Evolutionary conservation across 768 basidiomycete species (phyloP).

Genomic region (Boletus rufocinnamomeus): DNA sequence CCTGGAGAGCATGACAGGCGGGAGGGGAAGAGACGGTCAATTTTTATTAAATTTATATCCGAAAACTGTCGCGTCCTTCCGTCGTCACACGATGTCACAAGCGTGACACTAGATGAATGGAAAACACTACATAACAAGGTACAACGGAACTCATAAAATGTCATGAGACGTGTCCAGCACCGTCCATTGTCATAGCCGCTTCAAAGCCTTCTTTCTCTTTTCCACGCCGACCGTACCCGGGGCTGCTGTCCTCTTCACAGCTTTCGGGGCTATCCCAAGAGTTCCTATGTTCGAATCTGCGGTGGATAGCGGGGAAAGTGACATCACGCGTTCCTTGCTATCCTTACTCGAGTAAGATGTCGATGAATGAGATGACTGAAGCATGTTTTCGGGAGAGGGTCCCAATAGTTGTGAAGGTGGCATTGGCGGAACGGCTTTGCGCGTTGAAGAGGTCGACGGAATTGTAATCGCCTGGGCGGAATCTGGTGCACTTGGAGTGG

Average conservation of each 20-base stretch:
- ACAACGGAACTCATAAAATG: not conserved
- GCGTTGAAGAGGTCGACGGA: constrained; percentile 42
- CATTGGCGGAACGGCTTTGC: constrained; percentile 46
- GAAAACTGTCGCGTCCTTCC: constrained; percentile 18
- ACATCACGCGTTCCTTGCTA: constrained; percentile 61
- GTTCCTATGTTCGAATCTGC: constrained; percentile 68
- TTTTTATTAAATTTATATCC: constrained; percentile 1
- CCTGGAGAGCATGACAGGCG: constrained; percentile 25
- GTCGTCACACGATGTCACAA: constrained; percentile 27
- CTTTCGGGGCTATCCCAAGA: constrained; percentile 49
- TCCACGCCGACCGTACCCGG: constrained; percentile 61
- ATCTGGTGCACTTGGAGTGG: constrained; percentile 23
- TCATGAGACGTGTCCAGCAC: constrained; percentile 6
- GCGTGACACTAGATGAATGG: constrained; percentile 5
- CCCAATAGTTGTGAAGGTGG: constrained; percentile 42
- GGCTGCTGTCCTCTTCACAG: constrained; percentile 65
- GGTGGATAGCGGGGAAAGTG: constrained; percentile 68
- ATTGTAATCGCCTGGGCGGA: constrained; percentile 39
- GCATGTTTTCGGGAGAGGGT: constrained; percentile 40
- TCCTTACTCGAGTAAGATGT: constrained; percentile 33
- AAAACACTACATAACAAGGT: constrained; percentile 12
- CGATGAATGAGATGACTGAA: constrained; percentile 42
- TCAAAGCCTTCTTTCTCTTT: constrained; percentile 89
- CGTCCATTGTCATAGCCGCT: constrained; percentile 54
- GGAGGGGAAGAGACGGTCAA: not conserved